Conservation (phyloP, 1,284 basidiomycete genomes). For the Uromyces viciae-fabae region DNA sequence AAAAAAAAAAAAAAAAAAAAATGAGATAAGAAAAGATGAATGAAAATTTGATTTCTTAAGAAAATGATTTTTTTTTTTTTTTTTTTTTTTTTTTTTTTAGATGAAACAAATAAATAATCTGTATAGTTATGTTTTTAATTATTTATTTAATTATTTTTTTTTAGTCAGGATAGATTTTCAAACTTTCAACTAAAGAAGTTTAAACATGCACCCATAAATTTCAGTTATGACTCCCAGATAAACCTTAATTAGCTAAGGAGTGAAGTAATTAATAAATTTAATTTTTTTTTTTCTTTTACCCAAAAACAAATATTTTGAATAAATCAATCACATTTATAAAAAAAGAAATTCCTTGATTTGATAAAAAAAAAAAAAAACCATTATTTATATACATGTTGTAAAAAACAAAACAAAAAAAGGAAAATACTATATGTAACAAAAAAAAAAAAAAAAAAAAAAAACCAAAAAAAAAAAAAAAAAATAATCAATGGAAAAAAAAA, state of each 20-base stretch:
- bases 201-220: no score
- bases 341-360: not conserved
- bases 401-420: not conserved
- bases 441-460: not conserved
- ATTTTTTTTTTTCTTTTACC: not conserved
- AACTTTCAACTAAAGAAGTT: not conserved
- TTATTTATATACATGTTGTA: not conserved
- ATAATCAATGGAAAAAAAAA: not conserved
- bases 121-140: no score
- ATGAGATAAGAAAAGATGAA: not conserved
- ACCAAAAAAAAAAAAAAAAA: not conserved
- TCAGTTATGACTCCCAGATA: no score
- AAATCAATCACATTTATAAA: not conserved
- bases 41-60: not conserved
- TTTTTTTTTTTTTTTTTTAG: no score
- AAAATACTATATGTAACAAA: not conserved
- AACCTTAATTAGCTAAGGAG: no score
- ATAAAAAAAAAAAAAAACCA: not conserved
- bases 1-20: not conserved
- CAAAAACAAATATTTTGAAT: not conserved
- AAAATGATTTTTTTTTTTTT: no score
- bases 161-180: not conserved
- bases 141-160: no score
- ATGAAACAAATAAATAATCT: no score
- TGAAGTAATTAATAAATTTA: no score